Evolutionary conservation across 495 filamentous ascomycete genomes (phyloP).

Genomic region (Penicillium cinerascens): DNA sequence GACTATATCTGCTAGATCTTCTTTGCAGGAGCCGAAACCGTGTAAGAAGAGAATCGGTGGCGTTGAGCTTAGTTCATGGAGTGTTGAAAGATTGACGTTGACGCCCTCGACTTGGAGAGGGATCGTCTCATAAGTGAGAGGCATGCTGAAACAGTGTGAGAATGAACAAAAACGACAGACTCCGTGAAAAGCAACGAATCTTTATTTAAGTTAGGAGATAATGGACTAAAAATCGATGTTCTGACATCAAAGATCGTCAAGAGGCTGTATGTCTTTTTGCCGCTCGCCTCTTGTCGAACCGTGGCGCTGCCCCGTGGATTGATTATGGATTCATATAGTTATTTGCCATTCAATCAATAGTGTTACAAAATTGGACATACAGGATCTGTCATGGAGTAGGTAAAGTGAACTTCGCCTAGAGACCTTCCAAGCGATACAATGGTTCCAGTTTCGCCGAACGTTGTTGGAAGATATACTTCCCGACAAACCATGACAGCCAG

Average conservation of each 20-base stretch:
- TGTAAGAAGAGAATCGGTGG: slow-evolving; percentile 26
- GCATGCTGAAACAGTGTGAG: slow-evolving; percentile 4
- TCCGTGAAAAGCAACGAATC: too few relatives aligned
- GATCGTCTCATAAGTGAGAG: slow-evolving; percentile 10
- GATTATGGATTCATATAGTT: too few relatives aligned
- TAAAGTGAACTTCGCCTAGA: slow-evolving; percentile 4
- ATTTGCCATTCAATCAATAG: too few relatives aligned
- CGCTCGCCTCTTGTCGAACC: neutral
- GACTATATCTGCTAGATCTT: slow-evolving; percentile 25
- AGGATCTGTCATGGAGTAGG: too few relatives aligned
- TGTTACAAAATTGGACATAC: too few relatives aligned
- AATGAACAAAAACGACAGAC: too few relatives aligned
- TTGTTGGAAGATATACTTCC: slow-evolving; percentile 56
- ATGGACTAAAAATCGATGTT: neutral
- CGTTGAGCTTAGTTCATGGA: slow-evolving; percentile 13
- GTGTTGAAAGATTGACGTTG: slow-evolving; percentile 20
- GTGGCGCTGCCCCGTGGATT: too few relatives aligned
- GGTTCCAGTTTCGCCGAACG: slow-evolving; percentile 52
- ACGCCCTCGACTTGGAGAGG: slow-evolving; percentile 17
- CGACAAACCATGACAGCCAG: slow-evolving; percentile 63
- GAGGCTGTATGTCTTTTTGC: neutral
- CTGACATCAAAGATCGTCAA: neutral
- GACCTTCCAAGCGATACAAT: slow-evolving; percentile 57
- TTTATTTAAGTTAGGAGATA: too few relatives aligned
- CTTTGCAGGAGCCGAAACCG: slow-evolving; percentile 33